Conservation (phyloP, 1,139 yeast species). For the Pichia sp. region DNA sequence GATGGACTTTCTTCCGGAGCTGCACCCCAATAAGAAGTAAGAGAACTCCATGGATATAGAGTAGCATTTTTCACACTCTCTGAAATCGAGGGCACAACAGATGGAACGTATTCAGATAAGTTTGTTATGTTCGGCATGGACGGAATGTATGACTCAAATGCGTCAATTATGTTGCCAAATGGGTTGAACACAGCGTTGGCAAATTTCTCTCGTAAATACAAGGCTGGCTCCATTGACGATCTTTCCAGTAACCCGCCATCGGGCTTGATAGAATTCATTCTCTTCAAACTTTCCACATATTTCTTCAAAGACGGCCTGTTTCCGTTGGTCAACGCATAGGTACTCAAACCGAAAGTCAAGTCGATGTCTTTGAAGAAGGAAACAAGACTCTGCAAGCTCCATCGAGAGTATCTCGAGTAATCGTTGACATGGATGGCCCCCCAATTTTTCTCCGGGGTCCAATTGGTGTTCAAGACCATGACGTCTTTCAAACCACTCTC, state of each 20-base stretch:
- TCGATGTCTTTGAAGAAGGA: slow-evolving; percentile 29
- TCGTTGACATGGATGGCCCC: slow-evolving; percentile 25
- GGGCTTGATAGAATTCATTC: slow-evolving; percentile 19
- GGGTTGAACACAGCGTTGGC: slow-evolving; percentile 30
- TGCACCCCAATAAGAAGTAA: slow-evolving; percentile 10
- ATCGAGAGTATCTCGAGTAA: slow-evolving; percentile 2
- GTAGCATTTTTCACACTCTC: slow-evolving; percentile 5
- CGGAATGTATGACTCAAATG: slow-evolving; percentile 24
- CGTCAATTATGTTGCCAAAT: slow-evolving; percentile 23
- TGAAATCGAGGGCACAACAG: slow-evolving; percentile 7
- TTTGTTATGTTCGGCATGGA: slow-evolving; percentile 7
- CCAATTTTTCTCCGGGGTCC: slow-evolving; percentile 30
- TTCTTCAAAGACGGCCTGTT: slow-evolving; percentile 27
- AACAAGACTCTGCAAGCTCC: slow-evolving; percentile 17
- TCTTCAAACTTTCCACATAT: slow-evolving; percentile 19
- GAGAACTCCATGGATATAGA: slow-evolving; percentile 12
- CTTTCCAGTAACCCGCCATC: slow-evolving; percentile 26
- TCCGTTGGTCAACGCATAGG: slow-evolving; percentile 23
- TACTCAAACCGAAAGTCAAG: slow-evolving; percentile 27
- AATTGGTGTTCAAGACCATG: slow-evolving; percentile 27
- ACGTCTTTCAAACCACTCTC: slow-evolving; percentile 22
- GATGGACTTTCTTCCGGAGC: neutral
- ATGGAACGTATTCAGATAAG: slow-evolving; percentile 2
- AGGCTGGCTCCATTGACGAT: slow-evolving; percentile 28
- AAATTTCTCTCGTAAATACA: slow-evolving; percentile 27